These are phyloP conservation scores for Beauveria scarabaeidicola DNA, from an alignment of 2,329 filamentous ascomycete species.

Conservation along the genomic window DNA sequence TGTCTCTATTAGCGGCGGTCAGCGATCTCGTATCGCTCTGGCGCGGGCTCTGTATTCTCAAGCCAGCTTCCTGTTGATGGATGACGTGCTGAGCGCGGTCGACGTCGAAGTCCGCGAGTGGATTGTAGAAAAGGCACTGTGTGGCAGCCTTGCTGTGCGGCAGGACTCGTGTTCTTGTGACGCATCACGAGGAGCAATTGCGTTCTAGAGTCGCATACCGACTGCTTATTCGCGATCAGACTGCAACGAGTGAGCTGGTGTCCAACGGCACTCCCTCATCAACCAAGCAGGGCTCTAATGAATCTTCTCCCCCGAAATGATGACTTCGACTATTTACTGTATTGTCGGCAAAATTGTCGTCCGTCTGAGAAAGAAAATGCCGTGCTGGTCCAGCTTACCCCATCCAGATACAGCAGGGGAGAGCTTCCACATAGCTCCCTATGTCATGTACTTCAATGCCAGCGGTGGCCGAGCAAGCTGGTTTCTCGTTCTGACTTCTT, in stretches of 20 bases:
- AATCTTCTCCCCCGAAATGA: not conserved
- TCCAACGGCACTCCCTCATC: not conserved
- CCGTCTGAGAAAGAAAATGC: not conserved
- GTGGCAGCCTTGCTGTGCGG: not conserved
- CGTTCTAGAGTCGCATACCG: not conserved
- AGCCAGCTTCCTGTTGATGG: conserved; percentile 39
- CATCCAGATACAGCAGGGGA: not conserved
- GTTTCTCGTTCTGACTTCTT: conserved; percentile 46
- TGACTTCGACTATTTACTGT: not conserved
- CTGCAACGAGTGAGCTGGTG: not conserved
- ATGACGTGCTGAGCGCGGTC: conserved; percentile 68
- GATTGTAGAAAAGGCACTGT: conserved; percentile 53
- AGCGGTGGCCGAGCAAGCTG: not conserved
- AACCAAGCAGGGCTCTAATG: not conserved
- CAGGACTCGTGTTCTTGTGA: not conserved
- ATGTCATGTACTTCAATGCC: not conserved
- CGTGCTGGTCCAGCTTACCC: not conserved
- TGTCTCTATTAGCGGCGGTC: conserved; percentile 13
- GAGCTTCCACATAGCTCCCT: not conserved
- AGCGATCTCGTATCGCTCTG: conserved; percentile 15
- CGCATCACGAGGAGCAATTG: not conserved
- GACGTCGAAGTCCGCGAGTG: conserved; percentile 64
- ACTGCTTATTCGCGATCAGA: not conserved
- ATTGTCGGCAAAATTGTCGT: not conserved
- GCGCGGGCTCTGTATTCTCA: conserved; percentile 18